A percentile compares a stretch with the other conserved stretches of the same genome.
These are phyloP conservation scores for Chrysanthemum seticuspe DNA, from an alignment of 129 eudicot species.

Conservation along the genomic window DNA sequence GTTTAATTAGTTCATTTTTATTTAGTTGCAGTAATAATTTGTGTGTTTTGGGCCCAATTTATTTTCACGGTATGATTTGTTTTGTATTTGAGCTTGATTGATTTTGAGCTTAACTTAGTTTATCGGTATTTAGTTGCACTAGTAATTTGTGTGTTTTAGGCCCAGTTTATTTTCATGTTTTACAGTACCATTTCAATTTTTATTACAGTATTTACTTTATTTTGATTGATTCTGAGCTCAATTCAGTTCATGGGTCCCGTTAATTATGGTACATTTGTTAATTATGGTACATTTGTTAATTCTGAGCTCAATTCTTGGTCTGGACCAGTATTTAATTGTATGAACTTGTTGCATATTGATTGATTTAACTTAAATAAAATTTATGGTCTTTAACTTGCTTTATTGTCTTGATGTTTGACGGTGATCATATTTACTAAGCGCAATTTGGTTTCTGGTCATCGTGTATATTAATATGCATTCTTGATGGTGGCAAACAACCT, in stretches of 20 bases:
- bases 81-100: slow-evolving; percentile 3
- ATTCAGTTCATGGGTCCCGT: slow-evolving; percentile 18
- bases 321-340: slow-evolving; percentile 4
- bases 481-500: not conserved
- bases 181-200: not conserved
- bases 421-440: not conserved
- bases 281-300: slow-evolving; percentile 5
- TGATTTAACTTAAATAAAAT: slow-evolving; percentile 12
- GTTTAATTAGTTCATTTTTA: not conserved
- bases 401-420: not conserved
- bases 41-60: not conserved
- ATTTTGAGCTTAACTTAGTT: slow-evolving; percentile 12
- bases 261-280: slow-evolving; percentile 13
- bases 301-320: slow-evolving; percentile 15
- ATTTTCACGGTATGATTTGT: not conserved
- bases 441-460: slow-evolving; percentile 13
- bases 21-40: not conserved
- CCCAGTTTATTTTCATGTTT: not conserved
- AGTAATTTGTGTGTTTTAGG: slow-evolving; percentile 1
- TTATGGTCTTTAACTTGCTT: not conserved
- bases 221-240: slow-evolving; percentile 18
- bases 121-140: not conserved
- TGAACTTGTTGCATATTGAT: slow-evolving; percentile 16
- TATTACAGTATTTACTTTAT: not conserved
- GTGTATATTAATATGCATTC: not conserved